phyloP scores from a whole-genome alignment of 768 basidiomycete genomes.

The Hirschioporus abietinus region DNA sequence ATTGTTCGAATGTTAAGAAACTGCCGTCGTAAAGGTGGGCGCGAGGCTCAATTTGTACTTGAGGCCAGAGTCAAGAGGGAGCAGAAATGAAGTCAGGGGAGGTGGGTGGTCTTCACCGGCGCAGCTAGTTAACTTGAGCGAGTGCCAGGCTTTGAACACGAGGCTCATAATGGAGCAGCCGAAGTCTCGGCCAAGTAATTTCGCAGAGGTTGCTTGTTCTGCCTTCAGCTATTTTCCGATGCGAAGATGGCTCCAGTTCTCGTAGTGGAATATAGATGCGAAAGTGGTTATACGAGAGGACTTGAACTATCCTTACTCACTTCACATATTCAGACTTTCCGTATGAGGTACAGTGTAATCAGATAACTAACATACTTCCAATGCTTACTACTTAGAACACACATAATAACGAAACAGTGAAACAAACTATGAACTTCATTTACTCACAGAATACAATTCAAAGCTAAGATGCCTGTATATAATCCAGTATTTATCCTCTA shows the following conservation, averaged over 20 bases:
- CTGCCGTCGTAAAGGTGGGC: not conserved
- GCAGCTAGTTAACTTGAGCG: not conserved
- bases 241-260: not conserved
- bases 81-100: not conserved
- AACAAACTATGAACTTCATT: not conserved
- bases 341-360: not conserved
- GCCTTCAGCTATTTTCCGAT: not conserved
- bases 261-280: not conserved
- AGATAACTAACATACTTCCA: not conserved
- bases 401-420: not conserved
- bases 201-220: not conserved
- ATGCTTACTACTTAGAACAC: not conserved
- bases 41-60: not conserved
- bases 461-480: not conserved
- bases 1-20: not conserved
- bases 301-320: too few species aligned
- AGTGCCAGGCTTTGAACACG: not conserved
- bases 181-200: not conserved
- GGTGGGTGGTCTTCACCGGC: not conserved
- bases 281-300: too few species aligned
- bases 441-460: not conserved
- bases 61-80: not conserved
- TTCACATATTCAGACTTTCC: not conserved
- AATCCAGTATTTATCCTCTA: constrained; percentile 36
- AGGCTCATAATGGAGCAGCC: not conserved